These are phyloP conservation scores for Ettlia oleoabundans DNA, from an alignment of 139 green algal species.

Conservation along the genomic window DNA sequence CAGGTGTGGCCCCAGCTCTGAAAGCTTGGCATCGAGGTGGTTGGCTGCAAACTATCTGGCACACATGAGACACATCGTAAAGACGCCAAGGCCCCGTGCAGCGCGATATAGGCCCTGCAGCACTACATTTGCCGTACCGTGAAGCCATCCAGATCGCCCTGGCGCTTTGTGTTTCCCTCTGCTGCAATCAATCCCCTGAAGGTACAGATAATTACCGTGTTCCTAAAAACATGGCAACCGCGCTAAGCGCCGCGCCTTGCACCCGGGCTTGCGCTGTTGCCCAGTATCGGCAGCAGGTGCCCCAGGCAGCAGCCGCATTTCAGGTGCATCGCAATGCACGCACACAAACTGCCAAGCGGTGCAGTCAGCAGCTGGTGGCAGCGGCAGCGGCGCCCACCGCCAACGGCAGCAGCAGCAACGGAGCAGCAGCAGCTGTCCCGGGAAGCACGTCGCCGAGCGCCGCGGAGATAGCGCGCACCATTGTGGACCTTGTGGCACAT, in stretches of 20 bases:
- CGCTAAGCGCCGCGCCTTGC: neutral
- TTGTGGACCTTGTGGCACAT: constrained; percentile 72
- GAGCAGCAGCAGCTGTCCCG: neutral
- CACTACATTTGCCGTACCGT: no score
- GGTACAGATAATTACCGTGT: neutral
- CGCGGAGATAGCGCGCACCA: constrained; percentile 78
- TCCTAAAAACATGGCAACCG: neutral
- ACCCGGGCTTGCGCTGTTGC: neutral
- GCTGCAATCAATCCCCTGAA: neutral
- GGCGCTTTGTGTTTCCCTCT: neutral
- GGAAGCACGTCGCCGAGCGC: constrained; percentile 28
- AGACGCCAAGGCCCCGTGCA: no score
- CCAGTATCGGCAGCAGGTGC: neutral
- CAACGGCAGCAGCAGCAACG: neutral
- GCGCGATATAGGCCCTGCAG: no score
- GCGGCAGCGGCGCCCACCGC: neutral
- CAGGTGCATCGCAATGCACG: neutral
- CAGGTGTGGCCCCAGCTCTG: no score
- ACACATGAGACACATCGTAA: no score
- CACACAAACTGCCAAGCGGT: neutral
- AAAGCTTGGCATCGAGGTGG: no score
- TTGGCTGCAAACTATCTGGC: no score
- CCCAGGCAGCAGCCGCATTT: neutral
- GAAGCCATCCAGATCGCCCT: no score
- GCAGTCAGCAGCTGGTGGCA: neutral